phyloP scores from a whole-genome alignment of 2,329 filamentous ascomycete genomes.

The Aspergillaceae sp. region DNA sequence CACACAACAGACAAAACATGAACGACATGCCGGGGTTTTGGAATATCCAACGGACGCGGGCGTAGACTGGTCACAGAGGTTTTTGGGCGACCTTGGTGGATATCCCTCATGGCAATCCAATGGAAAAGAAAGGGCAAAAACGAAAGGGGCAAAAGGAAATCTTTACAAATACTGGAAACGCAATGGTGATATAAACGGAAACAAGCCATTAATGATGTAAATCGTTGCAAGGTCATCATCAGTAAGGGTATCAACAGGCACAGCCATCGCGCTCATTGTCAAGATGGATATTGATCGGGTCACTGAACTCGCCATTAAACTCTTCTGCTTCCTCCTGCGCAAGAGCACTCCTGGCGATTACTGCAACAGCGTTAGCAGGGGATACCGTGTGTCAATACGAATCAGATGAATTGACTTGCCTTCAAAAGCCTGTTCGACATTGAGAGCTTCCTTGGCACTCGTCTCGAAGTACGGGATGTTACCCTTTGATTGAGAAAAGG shows the following conservation, averaged over 20 bases:
- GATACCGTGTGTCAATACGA: background rate
- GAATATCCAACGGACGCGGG: too few relatives aligned
- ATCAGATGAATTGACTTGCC: constrained; percentile 36
- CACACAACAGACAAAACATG: too few relatives aligned
- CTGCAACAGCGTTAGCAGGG: constrained; percentile 39
- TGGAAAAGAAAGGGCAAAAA: background rate
- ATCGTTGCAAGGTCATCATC: constrained; percentile 19
- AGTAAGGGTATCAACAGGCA: constrained; percentile 58
- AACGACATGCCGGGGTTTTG: too few relatives aligned
- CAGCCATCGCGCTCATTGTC: constrained; percentile 90
- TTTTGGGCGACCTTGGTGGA: too few relatives aligned
- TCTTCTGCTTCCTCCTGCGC: constrained; percentile 97
- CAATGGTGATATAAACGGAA: constrained; percentile 5
- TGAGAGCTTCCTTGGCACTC: constrained; percentile 96
- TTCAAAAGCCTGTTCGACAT: constrained; percentile 84
- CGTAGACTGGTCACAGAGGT: too few relatives aligned
- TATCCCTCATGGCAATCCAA: too few relatives aligned
- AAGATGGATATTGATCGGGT: constrained; percentile 96
- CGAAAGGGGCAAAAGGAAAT: constrained; percentile 6
- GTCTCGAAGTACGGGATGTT: constrained; percentile 99
- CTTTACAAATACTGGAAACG: constrained; percentile 11
- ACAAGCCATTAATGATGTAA: constrained; percentile 12
- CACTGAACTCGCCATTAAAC: constrained; percentile 93
- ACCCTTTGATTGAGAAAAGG: constrained; percentile 95
- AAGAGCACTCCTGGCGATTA: constrained; percentile 90